A percentile compares a stretch with the other conserved stretches of the same genome.
Conservation (phyloP, 148 eudicot genomes). For the Beta vulgaris region DNA sequence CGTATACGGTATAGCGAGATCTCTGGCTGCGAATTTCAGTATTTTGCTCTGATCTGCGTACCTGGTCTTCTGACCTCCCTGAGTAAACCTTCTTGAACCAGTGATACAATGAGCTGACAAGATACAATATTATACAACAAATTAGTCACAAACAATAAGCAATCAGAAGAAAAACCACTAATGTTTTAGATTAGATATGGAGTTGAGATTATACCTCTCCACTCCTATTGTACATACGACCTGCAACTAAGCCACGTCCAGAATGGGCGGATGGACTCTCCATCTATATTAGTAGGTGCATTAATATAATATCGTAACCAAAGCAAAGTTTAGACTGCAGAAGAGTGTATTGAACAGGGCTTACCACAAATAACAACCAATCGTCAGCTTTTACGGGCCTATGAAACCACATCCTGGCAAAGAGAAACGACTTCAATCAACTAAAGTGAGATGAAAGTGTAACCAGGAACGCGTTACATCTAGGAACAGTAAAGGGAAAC, state of each 20-base stretch:
- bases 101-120: constrained; percentile 73
- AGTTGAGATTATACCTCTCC: constrained; percentile 65
- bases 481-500: neutral
- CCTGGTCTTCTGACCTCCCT: constrained; percentile 46
- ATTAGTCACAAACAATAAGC: neutral
- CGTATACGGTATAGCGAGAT: neutral
- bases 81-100: constrained; percentile 79
- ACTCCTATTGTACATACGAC: constrained; percentile 70
- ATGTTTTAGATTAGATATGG: neutral
- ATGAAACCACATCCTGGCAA: constrained; percentile 96
- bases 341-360: constrained; percentile 21
- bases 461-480: neutral
- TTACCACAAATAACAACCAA: constrained; percentile 85
- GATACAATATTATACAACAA: neutral
- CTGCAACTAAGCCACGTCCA: constrained; percentile 76
- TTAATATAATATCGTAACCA: neutral
- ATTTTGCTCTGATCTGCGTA: constrained; percentile 44
- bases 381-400: constrained; percentile 88
- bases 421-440: constrained; percentile 26
- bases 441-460: neutral
- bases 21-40: constrained; percentile 6
- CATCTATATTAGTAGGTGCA: constrained; percentile 38
- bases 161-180: neutral
- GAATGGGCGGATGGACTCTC: constrained; percentile 63
- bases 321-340: neutral